Conservation (phyloP, 768 basidiomycete genomes). For the Cubamyces sp. region DNA sequence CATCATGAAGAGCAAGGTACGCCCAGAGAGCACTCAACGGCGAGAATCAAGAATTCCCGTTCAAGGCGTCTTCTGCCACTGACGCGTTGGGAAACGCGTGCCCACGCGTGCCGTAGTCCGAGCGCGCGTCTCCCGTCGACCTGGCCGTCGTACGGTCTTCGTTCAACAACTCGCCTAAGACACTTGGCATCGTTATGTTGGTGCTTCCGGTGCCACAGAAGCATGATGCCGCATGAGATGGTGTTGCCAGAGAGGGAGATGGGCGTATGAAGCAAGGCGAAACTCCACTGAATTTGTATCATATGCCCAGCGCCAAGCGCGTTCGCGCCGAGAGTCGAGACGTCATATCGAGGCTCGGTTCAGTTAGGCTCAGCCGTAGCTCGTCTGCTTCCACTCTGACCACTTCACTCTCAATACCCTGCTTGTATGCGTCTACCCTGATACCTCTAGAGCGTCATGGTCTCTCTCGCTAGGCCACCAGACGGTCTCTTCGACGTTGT, state of each 20-base stretch:
- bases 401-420: constrained; percentile 2
- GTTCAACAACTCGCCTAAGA: background rate
- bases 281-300: background rate
- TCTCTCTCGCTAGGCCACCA: constrained; percentile 28
- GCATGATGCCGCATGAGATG: background rate
- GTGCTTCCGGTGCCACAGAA: too few relatives aligned
- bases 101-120: background rate
- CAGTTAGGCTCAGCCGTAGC: background rate
- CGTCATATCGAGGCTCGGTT: constrained; percentile 4
- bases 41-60: background rate
- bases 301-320: constrained; percentile 5
- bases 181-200: too few relatives aligned
- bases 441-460: constrained; percentile 23
- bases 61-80: background rate
- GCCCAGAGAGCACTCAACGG: background rate
- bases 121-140: background rate
- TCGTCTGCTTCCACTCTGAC: background rate
- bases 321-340: background rate
- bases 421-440: background rate
- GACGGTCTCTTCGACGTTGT: constrained; percentile 27
- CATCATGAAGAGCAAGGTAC: too few relatives aligned
- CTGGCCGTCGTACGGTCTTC: background rate
- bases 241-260: background rate
- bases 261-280: background rate
- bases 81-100: constrained; percentile 1